Percentiles rank a stretch among this genome's conserved stretches.
These are phyloP conservation scores for Stromatinia cepivora DNA, from an alignment of 2,329 filamentous ascomycete species.

Conservation along the genomic window DNA sequence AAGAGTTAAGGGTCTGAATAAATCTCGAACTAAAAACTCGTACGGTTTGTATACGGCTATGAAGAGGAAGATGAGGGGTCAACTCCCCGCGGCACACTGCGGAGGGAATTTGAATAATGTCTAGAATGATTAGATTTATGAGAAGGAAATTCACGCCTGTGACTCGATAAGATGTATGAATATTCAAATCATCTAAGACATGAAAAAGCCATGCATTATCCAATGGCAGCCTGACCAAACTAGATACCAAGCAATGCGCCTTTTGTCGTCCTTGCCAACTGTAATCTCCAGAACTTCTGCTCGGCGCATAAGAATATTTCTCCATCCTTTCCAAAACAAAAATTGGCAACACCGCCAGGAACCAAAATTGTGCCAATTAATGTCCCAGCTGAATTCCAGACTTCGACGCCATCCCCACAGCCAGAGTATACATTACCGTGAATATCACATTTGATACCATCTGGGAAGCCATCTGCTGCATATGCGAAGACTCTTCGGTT, in stretches of 20 bases:
- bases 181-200: no score
- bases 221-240: neutral
- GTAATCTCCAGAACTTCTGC: conserved; percentile 33
- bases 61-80: neutral
- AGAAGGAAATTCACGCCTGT: neutral
- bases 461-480: conserved; percentile 54
- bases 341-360: conserved; percentile 35
- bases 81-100: no score
- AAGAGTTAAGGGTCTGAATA: neutral
- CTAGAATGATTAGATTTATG: neutral
- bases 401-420: conserved; percentile 55
- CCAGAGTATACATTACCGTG: conserved; percentile 57
- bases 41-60: neutral
- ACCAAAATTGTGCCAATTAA: conserved; percentile 52
- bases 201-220: neutral
- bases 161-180: neutral
- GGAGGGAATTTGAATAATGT: neutral
- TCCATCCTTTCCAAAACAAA: conserved; percentile 37
- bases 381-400: conserved; percentile 52
- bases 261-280: conserved; percentile 27
- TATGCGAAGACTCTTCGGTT: conserved; percentile 54
- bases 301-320: conserved; percentile 38
- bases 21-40: neutral
- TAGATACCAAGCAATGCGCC: conserved; percentile 29
- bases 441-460: conserved; percentile 58